phyloP scores from a whole-genome alignment of 192 early-diverging fungal species.

The Kickxella alabastrina region DNA sequence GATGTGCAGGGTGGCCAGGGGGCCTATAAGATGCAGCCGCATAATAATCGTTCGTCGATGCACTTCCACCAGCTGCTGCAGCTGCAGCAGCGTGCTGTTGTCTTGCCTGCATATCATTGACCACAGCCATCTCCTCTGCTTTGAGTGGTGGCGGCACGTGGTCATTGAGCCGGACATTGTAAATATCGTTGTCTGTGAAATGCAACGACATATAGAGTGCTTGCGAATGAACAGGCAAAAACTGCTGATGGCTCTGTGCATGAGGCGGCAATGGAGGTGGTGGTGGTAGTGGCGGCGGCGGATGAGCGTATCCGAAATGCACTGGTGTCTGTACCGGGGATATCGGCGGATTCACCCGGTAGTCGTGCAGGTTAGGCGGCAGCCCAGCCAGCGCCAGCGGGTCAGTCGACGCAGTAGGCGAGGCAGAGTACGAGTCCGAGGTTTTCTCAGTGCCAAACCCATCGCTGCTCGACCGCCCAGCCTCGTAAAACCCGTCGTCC shows the following conservation, averaged over 20 bases:
- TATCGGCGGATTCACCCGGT: slow-evolving; percentile 24
- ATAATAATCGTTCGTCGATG: slow-evolving; percentile 42
- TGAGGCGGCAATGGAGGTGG: slow-evolving; percentile 21
- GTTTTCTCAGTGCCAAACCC: slow-evolving; percentile 40
- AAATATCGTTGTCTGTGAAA: slow-evolving; percentile 35
- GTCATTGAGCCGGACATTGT: slow-evolving; percentile 44
- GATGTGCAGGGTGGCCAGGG: slow-evolving; percentile 13
- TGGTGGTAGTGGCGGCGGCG: slow-evolving; percentile 7
- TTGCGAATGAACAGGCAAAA: too few relatives aligned
- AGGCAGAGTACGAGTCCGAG: slow-evolving; percentile 32
- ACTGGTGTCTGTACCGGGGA: slow-evolving; percentile 38
- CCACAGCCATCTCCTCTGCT: slow-evolving; percentile 45
- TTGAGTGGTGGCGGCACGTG: slow-evolving; percentile 38
- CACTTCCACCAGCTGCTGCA: not conserved
- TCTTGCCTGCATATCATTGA: slow-evolving; percentile 24
- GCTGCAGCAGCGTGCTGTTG: slow-evolving; percentile 12
- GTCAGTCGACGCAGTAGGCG: slow-evolving; percentile 29
- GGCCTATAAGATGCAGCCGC: slow-evolving; percentile 38
- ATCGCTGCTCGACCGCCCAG: slow-evolving; percentile 37
- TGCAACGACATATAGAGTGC: too few relatives aligned
- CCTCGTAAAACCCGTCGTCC: not conserved
- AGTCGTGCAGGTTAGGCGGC: slow-evolving; percentile 20
- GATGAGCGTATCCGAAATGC: slow-evolving; percentile 12
- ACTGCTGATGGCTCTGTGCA: slow-evolving; percentile 14
- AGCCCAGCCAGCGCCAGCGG: slow-evolving; percentile 16